Base-by-base conservation (phyloP, 495 filamentous ascomycete species). In the Daldinia grandis region DNA sequence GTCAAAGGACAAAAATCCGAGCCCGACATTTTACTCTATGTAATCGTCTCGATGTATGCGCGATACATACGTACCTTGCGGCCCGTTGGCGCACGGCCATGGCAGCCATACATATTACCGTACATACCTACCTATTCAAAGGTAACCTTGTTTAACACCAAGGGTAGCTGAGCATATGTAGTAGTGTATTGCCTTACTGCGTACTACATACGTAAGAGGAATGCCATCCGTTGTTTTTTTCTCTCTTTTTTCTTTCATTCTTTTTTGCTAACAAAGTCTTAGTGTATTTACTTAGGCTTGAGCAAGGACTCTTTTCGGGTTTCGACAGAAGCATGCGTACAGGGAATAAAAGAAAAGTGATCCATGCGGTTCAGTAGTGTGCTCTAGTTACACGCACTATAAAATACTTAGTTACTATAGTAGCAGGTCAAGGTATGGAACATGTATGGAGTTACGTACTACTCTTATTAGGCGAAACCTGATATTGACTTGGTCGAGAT, bases 401-500 rank as follows among this genome's bases (percentile, higher is more conserved):
- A 28, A 28, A 28, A 14, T 51, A 51, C 49, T 28, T 53, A 53
- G 49, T 27, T 28, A 25, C 33, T 35, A 35, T 35, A 35, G 33
- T 35, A 14, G 33, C 9, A 35, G 33, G 33, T 14, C 33, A 4
- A 35, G 14, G 33, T 30, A 27, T 53, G 15, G 49, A 47, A 30
- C 49, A 58, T 58, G 35, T 64, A 54, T 28, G 44, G 15, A 58
- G 47, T 33, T 49, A 47, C 40, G n/a, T 51, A 49, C 35, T 62
- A 33, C 14, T 54, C 27, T 44, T 47, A 47, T 47, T 47, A 71
- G 49, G 42, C 58, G 62, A 66, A 55, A 62, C 47, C 24, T 47
- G 21, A 49, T 71, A 64, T 67, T 64, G 54, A 67, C 63, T 61
- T 72, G 64, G 60, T 55, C 69, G 40, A 72, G 69, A 72, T 72